phyloP scores from a whole-genome alignment of 2,329 filamentous ascomycete genomes.

The Lasiodiplodia citricola region DNA sequence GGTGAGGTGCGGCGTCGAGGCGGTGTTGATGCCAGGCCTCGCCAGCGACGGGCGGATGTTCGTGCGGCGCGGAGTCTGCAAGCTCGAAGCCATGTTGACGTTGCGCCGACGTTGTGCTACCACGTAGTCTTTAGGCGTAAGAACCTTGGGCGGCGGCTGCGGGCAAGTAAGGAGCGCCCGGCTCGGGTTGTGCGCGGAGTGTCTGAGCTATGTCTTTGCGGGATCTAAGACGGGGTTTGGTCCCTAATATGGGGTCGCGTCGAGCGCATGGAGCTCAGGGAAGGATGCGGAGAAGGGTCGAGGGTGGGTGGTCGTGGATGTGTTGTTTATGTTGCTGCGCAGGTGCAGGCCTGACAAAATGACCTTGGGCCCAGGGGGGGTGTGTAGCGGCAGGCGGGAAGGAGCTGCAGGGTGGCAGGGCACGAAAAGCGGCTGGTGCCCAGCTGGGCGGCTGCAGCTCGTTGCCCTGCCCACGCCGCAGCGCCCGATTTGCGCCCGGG shows the following conservation, averaged over 20 bases:
- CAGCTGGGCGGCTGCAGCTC: background rate
- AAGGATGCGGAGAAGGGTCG: conserved; percentile 12
- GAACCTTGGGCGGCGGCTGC: background rate
- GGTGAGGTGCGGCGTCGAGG: conserved; percentile 50
- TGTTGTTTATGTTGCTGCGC: conserved; percentile 23
- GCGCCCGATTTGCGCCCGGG: background rate
- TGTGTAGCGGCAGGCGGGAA: conserved; percentile 1
- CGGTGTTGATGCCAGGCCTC: conserved; percentile 39
- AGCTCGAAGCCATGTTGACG: conserved; percentile 2
- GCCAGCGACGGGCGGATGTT: conserved; percentile 46
- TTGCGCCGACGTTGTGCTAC: conserved; percentile 10
- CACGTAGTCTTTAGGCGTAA: conserved; percentile 6
- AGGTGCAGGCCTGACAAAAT: conserved; percentile 14
- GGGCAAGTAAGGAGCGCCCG: conserved; percentile 23
- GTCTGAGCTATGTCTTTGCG: conserved; percentile 9
- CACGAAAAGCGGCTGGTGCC: conserved; percentile 4
- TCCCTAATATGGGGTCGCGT: conserved; percentile 17
- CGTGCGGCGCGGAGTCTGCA: conserved; percentile 45
- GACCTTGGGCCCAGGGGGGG: conserved; percentile 4
- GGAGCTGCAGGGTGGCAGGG: conserved; percentile 19
- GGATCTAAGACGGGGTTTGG: conserved; percentile 14
- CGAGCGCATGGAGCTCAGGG: conserved; percentile 11
- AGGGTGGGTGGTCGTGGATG: background rate
- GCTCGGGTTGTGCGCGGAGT: conserved; percentile 3
- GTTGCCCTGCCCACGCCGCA: conserved; percentile 8